Conservation (phyloP, 83 land plant genomes). For the Picea abies region DNA sequence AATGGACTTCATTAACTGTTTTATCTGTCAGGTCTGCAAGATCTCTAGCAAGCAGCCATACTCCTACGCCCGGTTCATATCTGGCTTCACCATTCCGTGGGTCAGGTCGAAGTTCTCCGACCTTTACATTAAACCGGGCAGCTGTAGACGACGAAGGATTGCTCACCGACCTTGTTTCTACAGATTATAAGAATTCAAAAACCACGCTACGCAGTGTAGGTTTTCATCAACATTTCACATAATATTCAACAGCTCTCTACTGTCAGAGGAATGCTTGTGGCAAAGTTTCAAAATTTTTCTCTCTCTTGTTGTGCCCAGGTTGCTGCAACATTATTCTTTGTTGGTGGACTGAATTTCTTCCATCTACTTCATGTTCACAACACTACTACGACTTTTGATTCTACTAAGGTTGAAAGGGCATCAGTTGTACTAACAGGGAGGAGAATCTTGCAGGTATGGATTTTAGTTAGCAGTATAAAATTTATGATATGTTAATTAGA, state of each 20-base stretch:
- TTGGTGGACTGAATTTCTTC: constrained; percentile 10
- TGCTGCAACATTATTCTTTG: constrained; percentile 12
- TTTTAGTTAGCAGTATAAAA: too few species aligned
- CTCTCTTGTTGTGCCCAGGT: constrained; percentile 18
- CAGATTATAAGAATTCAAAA: constrained; percentile 16
- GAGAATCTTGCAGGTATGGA: constrained; percentile 33
- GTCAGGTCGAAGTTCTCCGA: constrained; percentile 2
- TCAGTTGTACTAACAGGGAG: constrained; percentile 30
- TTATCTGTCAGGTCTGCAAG: constrained; percentile 46
- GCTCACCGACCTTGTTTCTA: constrained; percentile 13
- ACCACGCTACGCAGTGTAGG: constrained; percentile 20
- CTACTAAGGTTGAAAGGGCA: not conserved
- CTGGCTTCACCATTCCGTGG: constrained; percentile 1
- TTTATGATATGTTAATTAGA: too few species aligned
- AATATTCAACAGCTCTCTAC: too few species aligned
- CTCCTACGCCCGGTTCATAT: constrained; percentile 37
- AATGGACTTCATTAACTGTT: too few species aligned
- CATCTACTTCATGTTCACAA: not conserved
- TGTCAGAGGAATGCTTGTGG: too few species aligned
- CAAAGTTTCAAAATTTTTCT: too few species aligned
- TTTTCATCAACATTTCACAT: too few species aligned
- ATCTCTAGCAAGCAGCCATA: constrained; percentile 46
- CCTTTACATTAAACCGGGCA: not conserved
- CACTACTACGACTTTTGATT: not conserved
- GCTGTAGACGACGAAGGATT: constrained; percentile 1